Percentiles rank a stretch among this genome's conserved stretches.
phyloP scores from a whole-genome alignment of 257 asterid species.

The Solanum rostratum region DNA sequence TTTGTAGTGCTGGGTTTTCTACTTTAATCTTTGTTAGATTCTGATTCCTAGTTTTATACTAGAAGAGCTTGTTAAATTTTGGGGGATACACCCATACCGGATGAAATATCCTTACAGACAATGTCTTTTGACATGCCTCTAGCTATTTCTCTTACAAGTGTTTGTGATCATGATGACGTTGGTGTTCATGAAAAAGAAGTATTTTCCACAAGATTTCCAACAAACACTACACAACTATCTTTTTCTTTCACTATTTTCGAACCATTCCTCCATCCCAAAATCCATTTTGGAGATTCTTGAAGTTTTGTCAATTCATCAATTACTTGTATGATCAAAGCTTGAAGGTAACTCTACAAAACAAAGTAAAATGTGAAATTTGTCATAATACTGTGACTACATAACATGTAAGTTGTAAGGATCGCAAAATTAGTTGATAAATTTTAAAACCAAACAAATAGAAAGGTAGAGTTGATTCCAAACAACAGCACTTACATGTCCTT shows the following conservation, averaged over 20 bases:
- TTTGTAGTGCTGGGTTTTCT: no score
- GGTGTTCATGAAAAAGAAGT: no score
- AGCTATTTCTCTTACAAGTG: no score
- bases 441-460: not conserved
- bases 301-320: not conserved
- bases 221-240: not conserved
- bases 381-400: not conserved
- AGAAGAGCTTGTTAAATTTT: no score
- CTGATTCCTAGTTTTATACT: no score
- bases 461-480: not conserved
- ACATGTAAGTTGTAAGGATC: not conserved
- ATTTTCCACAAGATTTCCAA: no score
- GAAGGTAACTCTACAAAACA: conserved; percentile 14
- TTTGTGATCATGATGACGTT: no score
- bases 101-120: no score
- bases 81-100: no score
- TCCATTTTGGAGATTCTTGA: not conserved
- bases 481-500: no score
- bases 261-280: not conserved
- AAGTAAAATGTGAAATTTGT: not conserved
- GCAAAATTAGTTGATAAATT: not conserved
- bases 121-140: no score
- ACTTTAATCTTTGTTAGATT: no score
- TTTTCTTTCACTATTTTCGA: not conserved
- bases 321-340: conserved; percentile 2